A percentile compares a stretch with the other conserved stretches of the same genome.
These are phyloP conservation scores for Artemisia annua DNA, from an alignment of 129 eudicot species.

Conservation along the genomic window DNA sequence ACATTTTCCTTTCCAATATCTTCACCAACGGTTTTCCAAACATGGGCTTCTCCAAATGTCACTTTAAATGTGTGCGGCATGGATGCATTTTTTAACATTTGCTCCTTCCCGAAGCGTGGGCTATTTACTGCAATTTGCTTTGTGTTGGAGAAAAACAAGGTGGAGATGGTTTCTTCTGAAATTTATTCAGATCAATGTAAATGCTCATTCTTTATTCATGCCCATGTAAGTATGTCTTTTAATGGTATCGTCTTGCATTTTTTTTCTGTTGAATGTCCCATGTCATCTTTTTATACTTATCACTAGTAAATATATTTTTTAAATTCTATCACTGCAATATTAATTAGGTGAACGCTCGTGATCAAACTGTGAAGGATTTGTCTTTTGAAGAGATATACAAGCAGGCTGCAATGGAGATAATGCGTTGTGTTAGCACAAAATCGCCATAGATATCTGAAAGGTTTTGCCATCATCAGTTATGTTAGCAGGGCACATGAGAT, in stretches of 20 bases:
- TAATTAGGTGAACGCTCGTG: slow-evolving; percentile 43
- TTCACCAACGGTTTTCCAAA: slow-evolving; percentile 46
- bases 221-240: slow-evolving; percentile 49
- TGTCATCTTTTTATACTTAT: background rate
- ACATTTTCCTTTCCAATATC: slow-evolving; percentile 13
- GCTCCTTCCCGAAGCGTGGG: slow-evolving; percentile 50
- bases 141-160: slow-evolving; percentile 63
- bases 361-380: slow-evolving; percentile 35
- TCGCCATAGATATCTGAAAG: slow-evolving; percentile 6
- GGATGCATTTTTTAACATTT: slow-evolving; percentile 70
- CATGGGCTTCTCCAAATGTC: slow-evolving; percentile 81
- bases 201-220: slow-evolving; percentile 72
- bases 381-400: slow-evolving; percentile 60
- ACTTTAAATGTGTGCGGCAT: slow-evolving; percentile 58
- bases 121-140: slow-evolving; percentile 53
- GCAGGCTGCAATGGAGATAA: slow-evolving; percentile 70
- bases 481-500: slow-evolving; percentile 4
- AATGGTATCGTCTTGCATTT: background rate
- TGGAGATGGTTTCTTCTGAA: slow-evolving; percentile 67
- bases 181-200: slow-evolving; percentile 44
- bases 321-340: background rate
- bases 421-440: slow-evolving; percentile 42
- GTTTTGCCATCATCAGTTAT: background rate
- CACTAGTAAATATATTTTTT: background rate
- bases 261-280: background rate